Evolutionary conservation across 129 eudicot species (phyloP).

Genomic region (Centrapalus pauciflorus): DNA sequence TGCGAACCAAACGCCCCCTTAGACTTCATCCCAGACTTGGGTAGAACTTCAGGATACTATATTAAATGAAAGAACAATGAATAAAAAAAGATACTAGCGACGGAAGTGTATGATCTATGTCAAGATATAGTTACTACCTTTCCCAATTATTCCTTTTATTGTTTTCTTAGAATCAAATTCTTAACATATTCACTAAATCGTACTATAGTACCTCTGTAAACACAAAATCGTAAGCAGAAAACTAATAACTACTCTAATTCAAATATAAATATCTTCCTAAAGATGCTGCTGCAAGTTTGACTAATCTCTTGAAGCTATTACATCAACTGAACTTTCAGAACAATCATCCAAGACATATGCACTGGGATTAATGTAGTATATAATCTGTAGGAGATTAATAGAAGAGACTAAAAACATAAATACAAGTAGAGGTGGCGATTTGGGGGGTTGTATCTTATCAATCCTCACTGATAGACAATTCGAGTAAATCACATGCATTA

Average conservation of each 20-base stretch:
- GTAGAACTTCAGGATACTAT: neutral
- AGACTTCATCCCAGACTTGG: neutral
- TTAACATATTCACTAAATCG: neutral
- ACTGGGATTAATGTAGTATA: neutral
- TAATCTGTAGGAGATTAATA: neutral
- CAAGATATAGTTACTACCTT: neutral
- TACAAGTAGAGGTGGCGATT: neutral
- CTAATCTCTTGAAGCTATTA: neutral
- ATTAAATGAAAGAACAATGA: neutral
- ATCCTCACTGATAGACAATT: neutral
- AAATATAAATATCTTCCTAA: neutral
- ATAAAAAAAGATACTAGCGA: neutral
- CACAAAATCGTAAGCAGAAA: neutral
- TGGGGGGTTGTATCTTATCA: neutral
- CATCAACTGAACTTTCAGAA: neutral
- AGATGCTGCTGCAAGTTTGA: neutral
- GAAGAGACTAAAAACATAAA: slow-evolving; percentile 5
- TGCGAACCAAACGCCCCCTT: too few species aligned
- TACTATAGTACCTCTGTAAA: too few species aligned
- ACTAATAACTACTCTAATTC: neutral
- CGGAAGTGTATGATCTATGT: neutral
- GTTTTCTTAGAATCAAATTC: neutral
- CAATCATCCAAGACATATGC: neutral
- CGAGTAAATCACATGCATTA: slow-evolving; percentile 1
- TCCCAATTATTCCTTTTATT: slow-evolving; percentile 1